phyloP scores from a whole-genome alignment of 192 early-diverging fungal genomes.

The Coemansia sp. region DNA sequence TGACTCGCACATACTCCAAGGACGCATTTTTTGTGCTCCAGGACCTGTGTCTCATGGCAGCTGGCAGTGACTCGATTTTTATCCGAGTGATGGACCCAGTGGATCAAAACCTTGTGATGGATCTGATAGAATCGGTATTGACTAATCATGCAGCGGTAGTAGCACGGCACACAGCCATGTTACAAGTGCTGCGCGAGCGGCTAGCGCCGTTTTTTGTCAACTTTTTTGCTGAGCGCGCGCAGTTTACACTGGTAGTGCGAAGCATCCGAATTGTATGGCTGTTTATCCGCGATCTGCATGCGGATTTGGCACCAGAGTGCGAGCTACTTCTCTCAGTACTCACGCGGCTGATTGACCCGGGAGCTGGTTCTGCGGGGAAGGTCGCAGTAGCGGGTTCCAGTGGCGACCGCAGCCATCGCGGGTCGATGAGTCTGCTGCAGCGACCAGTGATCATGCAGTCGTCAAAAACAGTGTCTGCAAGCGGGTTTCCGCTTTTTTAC shows the following conservation, averaged over 20 bases:
- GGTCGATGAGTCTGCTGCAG: constrained; percentile 11
- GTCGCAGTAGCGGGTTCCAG: constrained; percentile 1
- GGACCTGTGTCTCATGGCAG: constrained; percentile 81
- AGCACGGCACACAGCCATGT: constrained; percentile 73
- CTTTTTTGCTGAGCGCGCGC: constrained; percentile 81
- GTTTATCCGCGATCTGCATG: constrained; percentile 64
- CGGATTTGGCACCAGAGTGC: constrained; percentile 67
- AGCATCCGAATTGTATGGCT: constrained; percentile 77
- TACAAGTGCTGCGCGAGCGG: constrained; percentile 69
- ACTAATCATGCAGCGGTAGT: constrained; percentile 77
- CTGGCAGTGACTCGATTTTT: constrained; percentile 67
- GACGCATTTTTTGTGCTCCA: constrained; percentile 90
- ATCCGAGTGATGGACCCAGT: constrained; percentile 44
- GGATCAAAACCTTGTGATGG: constrained; percentile 78
- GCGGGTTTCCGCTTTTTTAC: constrained; percentile 30
- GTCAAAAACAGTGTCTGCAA: constrained; percentile 1
- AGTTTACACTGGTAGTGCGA: constrained; percentile 82
- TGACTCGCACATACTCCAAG: constrained; percentile 60
- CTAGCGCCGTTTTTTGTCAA: constrained; percentile 89
- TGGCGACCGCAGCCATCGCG: constrained; percentile 10
- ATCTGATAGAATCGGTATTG: constrained; percentile 89
- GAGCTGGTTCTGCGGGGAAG: constrained; percentile 31
- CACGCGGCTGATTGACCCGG: constrained; percentile 76
- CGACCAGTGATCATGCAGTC: not conserved
- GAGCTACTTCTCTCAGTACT: constrained; percentile 93